Evolutionary conservation across 2,329 filamentous ascomycete genomes (phyloP).

Genomic region (Daldinia sp.): DNA sequence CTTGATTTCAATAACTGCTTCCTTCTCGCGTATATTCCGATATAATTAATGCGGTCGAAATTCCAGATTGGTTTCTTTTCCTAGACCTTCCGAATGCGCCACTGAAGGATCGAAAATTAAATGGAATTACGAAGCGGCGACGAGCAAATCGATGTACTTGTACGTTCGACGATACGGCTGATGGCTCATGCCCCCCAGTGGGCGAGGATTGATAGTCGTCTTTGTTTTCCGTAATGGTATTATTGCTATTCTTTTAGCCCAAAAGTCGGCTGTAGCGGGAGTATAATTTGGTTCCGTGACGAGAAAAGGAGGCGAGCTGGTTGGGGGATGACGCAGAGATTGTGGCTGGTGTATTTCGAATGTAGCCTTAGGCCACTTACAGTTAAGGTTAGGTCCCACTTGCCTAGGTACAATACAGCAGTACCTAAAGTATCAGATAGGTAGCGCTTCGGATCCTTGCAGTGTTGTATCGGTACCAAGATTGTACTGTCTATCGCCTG

Average conservation of each 20-base stretch:
- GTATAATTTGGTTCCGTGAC: slow-evolving; percentile 15
- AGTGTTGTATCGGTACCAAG: slow-evolving; percentile 21
- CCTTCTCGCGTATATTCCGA: not conserved
- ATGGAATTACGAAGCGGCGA: not conserved
- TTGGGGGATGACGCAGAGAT: slow-evolving; percentile 40
- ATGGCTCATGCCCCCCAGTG: slow-evolving; percentile 7
- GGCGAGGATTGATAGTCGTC: slow-evolving; percentile 23
- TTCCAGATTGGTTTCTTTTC: not conserved
- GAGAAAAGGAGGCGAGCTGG: slow-evolving; percentile 36
- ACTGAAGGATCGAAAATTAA: not conserved
- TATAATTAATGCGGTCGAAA: not conserved
- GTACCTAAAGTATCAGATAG: no score
- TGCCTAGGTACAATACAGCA: no score
- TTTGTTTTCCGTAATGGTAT: slow-evolving; percentile 23
- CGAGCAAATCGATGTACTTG: not conserved
- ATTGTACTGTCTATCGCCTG: slow-evolving; percentile 7
- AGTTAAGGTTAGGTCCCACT: no score
- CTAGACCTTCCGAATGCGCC: not conserved
- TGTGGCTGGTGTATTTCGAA: slow-evolving; percentile 37
- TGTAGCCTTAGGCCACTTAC: not conserved
- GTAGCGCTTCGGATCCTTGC: not conserved
- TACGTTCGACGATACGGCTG: not conserved
- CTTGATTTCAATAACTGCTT: slow-evolving; percentile 33
- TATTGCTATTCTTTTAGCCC: slow-evolving; percentile 20
- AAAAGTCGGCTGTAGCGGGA: slow-evolving; percentile 23